phyloP scores from a whole-genome alignment of 2,329 filamentous ascomycete species.

The Fusarium continuum region DNA sequence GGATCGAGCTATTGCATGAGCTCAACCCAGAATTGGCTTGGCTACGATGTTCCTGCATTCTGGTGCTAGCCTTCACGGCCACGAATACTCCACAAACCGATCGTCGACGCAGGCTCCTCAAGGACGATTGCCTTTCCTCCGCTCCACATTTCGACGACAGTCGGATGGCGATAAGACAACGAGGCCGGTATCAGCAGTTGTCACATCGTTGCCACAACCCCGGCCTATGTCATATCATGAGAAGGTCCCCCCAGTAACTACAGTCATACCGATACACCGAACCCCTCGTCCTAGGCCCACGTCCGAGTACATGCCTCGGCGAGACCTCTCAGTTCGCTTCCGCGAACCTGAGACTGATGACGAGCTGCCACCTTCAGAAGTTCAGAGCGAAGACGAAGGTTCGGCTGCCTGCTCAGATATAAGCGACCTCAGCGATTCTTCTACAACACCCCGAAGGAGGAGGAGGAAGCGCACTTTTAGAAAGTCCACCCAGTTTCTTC shows the following conservation, averaged over 20 bases:
- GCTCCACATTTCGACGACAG: slow-evolving; percentile 53
- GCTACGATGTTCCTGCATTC: slow-evolving; percentile 66
- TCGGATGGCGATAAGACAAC: slow-evolving; percentile 44
- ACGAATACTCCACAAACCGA: slow-evolving; percentile 62
- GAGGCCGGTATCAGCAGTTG: slow-evolving; percentile 21
- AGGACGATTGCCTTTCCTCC: slow-evolving; percentile 53
- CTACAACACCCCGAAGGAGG: slow-evolving; percentile 50
- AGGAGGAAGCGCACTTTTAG: slow-evolving; percentile 58
- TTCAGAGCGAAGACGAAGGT: slow-evolving; percentile 59
- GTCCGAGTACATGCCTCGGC: slow-evolving; percentile 52
- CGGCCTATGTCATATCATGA: slow-evolving; percentile 43
- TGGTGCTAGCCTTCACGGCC: slow-evolving; percentile 67
- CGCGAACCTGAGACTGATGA: slow-evolving; percentile 49
- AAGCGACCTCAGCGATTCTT: slow-evolving; percentile 59
- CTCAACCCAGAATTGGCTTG: slow-evolving; percentile 23
- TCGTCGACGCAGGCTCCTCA: slow-evolving; percentile 46
- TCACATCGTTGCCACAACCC: slow-evolving; percentile 19
- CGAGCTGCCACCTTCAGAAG: slow-evolving; percentile 30
- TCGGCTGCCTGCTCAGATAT: slow-evolving; percentile 53
- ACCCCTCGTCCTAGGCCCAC: slow-evolving; percentile 45
- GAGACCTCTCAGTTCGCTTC: slow-evolving; percentile 59
- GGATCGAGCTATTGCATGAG: slow-evolving; percentile 32
- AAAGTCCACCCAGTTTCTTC: slow-evolving; percentile 69
- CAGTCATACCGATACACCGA: slow-evolving; percentile 30
- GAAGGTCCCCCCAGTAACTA: slow-evolving; percentile 22